Evolutionary conservation across 129 eudicot genomes (phyloP), one percentile per base, ranked within the genome.

Genomic region (Ambrosia artemisiifolia): DNA sequence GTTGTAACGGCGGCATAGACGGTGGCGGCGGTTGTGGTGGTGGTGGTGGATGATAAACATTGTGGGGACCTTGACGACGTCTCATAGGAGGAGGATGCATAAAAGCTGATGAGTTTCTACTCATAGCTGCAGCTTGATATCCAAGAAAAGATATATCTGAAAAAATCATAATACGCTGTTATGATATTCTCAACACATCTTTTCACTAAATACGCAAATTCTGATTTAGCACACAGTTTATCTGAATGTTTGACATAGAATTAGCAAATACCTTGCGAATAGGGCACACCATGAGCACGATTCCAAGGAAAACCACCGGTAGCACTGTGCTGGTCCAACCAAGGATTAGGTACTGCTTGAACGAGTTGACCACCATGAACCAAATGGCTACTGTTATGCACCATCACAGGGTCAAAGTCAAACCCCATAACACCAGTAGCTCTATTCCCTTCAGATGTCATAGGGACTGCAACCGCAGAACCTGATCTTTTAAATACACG

Each of bases 301-400:
- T 83, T 82, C 95, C 96, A 92, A 14, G 85, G 18, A 33, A 80
- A 75, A 79, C 73, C 50, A 53, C 85, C 80, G 53, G 47, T 61
- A 59, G 78, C 87, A 67, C 89, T 80, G 63, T 70, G 92, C 67
- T 75, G 80, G 50, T 85, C 85, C 77, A 83, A 65, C 97, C 88
- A 88, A 81, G 88, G 87, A 71, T 64, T 7, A 11, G 80, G 81
- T 3, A 85, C 78, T 1, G 79, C 64, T 48, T 79, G 94, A 75
- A 72, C 67, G 4, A 86, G 74, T 51, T 78, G 96, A 40, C 79
- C 85, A 32, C 88, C 91, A 77, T 73, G 96, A 63, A 79, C 34
- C 79, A 85, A 49, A 76, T 78, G 83, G 65, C 68, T 79, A 69
- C 67, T n/a, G 54, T 63, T 83, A 40, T 83, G 85, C 11, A 74